Conservation (phyloP, 1,284 basidiomycete species). For the Chondrostereum purpureum region DNA sequence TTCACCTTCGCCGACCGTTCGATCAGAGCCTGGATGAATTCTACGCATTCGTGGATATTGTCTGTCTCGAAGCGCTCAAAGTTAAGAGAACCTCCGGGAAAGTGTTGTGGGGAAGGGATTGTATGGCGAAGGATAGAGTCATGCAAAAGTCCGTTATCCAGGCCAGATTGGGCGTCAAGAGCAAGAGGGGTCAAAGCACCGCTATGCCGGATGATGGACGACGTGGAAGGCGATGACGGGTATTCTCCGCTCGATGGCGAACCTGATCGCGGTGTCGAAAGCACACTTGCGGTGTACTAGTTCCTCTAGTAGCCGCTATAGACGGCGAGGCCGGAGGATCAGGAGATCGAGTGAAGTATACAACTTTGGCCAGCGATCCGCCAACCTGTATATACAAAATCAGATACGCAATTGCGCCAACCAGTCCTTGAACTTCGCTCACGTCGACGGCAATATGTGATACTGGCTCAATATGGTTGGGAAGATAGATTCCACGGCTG, state of each 20-base stretch:
- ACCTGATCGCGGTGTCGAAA: constrained; percentile 1
- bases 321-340: constrained; percentile 71
- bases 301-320: constrained; percentile 50
- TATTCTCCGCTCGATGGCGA: constrained; percentile 20
- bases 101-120: constrained; percentile 53
- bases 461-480: constrained; percentile 94
- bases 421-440: constrained; percentile 32
- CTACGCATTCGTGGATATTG: constrained; percentile 80
- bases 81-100: constrained; percentile 95
- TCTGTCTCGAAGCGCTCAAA: constrained; percentile 97
- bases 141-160: constrained; percentile 48
- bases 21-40: constrained; percentile 87
- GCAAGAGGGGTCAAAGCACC: constrained; percentile 81
- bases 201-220: constrained; percentile 42
- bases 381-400: constrained; percentile 61
- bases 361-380: constrained; percentile 95
- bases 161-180: constrained; percentile 43
- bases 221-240: constrained; percentile 43
- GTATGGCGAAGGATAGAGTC: constrained; percentile 66
- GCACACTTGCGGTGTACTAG: constrained; percentile 31
- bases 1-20: constrained; percentile 84
- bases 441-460: constrained; percentile 95
- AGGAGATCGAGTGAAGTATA: constrained; percentile 93
- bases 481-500: constrained; percentile 91
- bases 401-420: constrained; percentile 9